Percentiles rank a stretch among this genome's conserved stretches.
These are phyloP conservation scores for Fusarium setosum DNA, from an alignment of 2,329 filamentous ascomycete genomes.

Conservation along the genomic window DNA sequence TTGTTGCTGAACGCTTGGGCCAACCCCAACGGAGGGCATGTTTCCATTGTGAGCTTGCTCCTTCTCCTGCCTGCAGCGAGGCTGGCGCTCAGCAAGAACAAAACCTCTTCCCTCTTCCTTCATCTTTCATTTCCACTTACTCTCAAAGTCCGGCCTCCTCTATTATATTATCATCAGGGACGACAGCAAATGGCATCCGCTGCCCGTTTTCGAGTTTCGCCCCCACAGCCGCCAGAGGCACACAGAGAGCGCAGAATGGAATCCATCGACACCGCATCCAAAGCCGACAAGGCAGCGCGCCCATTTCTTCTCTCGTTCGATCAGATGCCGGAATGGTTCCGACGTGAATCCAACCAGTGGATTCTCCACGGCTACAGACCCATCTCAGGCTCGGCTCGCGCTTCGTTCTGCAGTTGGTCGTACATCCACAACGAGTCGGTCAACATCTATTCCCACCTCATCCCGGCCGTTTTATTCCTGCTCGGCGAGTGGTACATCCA, in stretches of 20 bases:
- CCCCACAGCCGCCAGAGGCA: background rate
- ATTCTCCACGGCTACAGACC: slow-evolving; percentile 52
- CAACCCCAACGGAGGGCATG: background rate
- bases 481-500: slow-evolving; percentile 42
- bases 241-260: slow-evolving; percentile 21
- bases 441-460: slow-evolving; percentile 51
- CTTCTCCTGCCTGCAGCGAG: background rate
- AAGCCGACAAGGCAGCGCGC: slow-evolving; percentile 22
- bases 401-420: slow-evolving; percentile 53
- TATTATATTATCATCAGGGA: background rate
- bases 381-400: slow-evolving; percentile 48
- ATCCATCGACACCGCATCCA: slow-evolving; percentile 16
- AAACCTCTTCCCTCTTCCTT: too few species aligned
- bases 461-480: slow-evolving; percentile 52
- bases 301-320: slow-evolving; percentile 35
- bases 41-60: background rate
- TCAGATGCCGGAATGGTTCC: slow-evolving; percentile 40
- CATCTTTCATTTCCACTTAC: background rate
- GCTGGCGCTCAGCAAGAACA: too few species aligned
- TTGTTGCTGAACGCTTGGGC: background rate
- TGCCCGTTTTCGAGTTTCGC: background rate
- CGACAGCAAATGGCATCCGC: background rate
- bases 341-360: slow-evolving; percentile 23
- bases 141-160: too few species aligned
- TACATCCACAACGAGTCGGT: slow-evolving; percentile 51